Base-by-base conservation (phyloP, 495 filamentous ascomycete genomes). In the Penicillium subrubescens region DNA sequence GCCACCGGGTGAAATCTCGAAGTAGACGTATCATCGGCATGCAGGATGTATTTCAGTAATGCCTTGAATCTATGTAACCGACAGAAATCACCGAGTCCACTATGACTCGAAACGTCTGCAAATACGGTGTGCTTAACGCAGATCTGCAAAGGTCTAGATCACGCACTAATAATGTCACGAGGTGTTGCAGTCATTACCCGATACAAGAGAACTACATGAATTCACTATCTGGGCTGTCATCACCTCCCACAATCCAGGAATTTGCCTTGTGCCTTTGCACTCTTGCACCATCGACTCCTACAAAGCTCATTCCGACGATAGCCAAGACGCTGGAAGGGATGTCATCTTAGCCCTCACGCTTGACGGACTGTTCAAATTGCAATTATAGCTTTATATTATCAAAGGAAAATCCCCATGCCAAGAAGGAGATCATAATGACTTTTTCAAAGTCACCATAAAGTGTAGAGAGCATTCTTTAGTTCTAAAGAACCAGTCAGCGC, bases 401-500 rank as follows among this genome's bases (percentile, higher is more conserved):
- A 6, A 52, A 8, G 25, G 14, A 14, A 17, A n/a, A 31, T 29
- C 15, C 25, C 3, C 14, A 27, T 52, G 25, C 25, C 21, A 52
- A 51, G 5, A 3, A 3, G 15, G 14, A 52, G 5, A 0, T 10
- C n/a, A 7, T 3, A 25, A 8, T 29, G n/a, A 2, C 53, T 35
- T 37, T 12, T 3, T 8, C 17, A 10, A 39, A 8, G 53, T 21
- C 27, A 12, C 7, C 25, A 31, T 31, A 4, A 31, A 31, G n/a
- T 11, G 7, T 56, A 23, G 21, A 23, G 19, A 58, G 39, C 56
- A 44, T 58, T 58, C 56, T 58, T 58, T 7, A 35, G 39, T 58
- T 58, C 56, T 58, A 31, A 56, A 56, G 25, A 19, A 33, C 27
- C 10, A 56, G 53, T 56, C 31, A 56, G 53, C 53, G 33, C 4